Evolutionary conservation across 2,329 filamentous ascomycete species (phyloP).

Genomic region (Phoma sp.): DNA sequence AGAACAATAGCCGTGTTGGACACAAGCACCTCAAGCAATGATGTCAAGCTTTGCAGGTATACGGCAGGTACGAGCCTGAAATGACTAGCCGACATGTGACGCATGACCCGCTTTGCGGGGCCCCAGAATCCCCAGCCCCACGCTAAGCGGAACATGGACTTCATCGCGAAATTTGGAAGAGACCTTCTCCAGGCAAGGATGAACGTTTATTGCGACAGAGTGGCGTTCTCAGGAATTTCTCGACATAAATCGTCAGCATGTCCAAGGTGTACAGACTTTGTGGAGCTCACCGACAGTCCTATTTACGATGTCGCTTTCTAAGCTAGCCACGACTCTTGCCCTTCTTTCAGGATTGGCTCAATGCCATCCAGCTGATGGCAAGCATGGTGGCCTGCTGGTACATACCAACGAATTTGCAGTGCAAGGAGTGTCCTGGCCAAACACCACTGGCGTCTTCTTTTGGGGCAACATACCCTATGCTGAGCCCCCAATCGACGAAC

Average conservation of each 20-base stretch:
- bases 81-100: too few relatives aligned
- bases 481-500: not conserved
- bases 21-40: constrained; percentile 3
- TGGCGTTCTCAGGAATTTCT: not conserved
- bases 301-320: not conserved
- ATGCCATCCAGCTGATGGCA: not conserved
- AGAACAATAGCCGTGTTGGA: not conserved
- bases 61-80: not conserved
- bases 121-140: constrained; percentile 5
- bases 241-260: not conserved
- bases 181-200: constrained; percentile 14
- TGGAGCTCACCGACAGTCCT: not conserved
- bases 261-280: not conserved
- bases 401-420: constrained; percentile 27
- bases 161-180: constrained; percentile 3
- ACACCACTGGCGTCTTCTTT: constrained; percentile 29
- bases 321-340: not conserved
- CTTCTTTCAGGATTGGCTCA: not conserved
- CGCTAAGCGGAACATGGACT: constrained; percentile 6
- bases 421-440: constrained; percentile 23
- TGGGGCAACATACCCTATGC: not conserved
- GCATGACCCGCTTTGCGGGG: constrained; percentile 18
- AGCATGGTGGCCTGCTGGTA: constrained; percentile 18
- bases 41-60: constrained; percentile 1
- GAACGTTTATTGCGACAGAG: not conserved